Conservation (phyloP, 345 rosid species). For the Eucalyptus sp. region DNA sequence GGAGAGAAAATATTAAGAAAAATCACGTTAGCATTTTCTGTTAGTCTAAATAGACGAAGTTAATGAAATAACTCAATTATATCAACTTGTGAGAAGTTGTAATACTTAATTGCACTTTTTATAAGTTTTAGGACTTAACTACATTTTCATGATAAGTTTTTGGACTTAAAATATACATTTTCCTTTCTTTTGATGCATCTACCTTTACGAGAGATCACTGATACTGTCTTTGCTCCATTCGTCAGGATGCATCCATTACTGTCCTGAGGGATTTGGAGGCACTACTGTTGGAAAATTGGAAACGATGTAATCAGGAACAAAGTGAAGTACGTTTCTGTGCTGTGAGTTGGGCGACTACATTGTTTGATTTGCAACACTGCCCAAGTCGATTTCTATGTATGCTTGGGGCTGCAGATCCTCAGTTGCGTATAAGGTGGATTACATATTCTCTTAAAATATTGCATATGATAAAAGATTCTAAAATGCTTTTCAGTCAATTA, state of each 20-base stretch:
- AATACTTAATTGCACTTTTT: too few relatives aligned
- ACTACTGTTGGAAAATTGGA: slow-evolving; percentile 55
- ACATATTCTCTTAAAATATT: too few relatives aligned
- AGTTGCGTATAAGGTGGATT: slow-evolving; percentile 75
- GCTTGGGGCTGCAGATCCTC: slow-evolving; percentile 71
- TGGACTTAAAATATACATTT: too few relatives aligned
- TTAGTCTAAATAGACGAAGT: too few relatives aligned
- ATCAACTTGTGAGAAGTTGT: too few relatives aligned
- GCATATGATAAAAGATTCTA: not conserved
- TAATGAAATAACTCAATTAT: too few relatives aligned
- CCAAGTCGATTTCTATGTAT: slow-evolving; percentile 88
- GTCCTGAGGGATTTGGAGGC: slow-evolving; percentile 60
- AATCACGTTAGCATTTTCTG: too few relatives aligned
- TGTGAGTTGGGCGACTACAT: slow-evolving; percentile 75
- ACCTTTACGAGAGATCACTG: not conserved
- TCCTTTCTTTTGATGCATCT: not conserved
- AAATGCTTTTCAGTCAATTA: not conserved
- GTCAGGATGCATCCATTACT: slow-evolving; percentile 51
- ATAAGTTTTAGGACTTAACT: too few relatives aligned
- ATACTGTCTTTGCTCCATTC: not conserved
- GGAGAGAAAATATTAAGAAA: too few relatives aligned
- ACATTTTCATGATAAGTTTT: too few relatives aligned
- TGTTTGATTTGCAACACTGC: slow-evolving; percentile 71
- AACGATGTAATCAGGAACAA: slow-evolving; percentile 58
- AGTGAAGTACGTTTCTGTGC: slow-evolving; percentile 86